Evolutionary conservation across 192 early-diverging fungal species (phyloP), one percentile per base, ranked within the genome.

Genomic region (Podila verticillata): DNA sequence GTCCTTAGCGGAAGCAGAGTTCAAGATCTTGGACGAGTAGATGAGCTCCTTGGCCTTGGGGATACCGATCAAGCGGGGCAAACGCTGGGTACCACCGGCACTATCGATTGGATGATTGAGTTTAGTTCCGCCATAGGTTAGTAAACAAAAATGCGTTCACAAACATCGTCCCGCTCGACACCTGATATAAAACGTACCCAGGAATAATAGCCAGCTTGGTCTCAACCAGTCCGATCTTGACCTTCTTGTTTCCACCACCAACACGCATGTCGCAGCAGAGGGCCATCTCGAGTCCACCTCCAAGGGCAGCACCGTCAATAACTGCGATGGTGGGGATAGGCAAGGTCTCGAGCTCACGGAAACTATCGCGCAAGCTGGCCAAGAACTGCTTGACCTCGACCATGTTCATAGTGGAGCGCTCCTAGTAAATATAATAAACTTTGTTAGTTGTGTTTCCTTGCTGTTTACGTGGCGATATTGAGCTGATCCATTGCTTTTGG

Each of bases 121-220:
- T 39, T 15, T 44, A 15, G 39, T 44, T 15, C 3, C 13, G 3
- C 17, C 39, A 44, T 44, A 39, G 10, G 20, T 84, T 34, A 65
- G 61, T 31, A 36, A 15, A 51, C 28, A 2, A 44, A 15, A 15
- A 44, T 15, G 17, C 0, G 39, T 4, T 44, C 39, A 15, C 15
- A 17, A 12, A 15, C 39, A 15, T 17, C 39, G 39, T 17, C 39
- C 39, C 39, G 17, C 39, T 44, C 13, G 39, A 15, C 17, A 44
- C 39, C 1, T 44, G 39, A 63, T 22, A 63, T 48, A 22, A 20
- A 36, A 2, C 49, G 57, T 86, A 93, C 89, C 97, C 97, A 31
- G 97, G 97, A 63, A 99, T 98, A 64, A 99, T 98, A 39, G 94
- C 96, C 24, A 98, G 87, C 57, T 89, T 91, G 2, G 97, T 97